Percentiles rank a stretch among this genome's conserved stretches.
Conservation (phyloP, 176 grass and related monocot genomes). For the Triticum urartu region DNA sequence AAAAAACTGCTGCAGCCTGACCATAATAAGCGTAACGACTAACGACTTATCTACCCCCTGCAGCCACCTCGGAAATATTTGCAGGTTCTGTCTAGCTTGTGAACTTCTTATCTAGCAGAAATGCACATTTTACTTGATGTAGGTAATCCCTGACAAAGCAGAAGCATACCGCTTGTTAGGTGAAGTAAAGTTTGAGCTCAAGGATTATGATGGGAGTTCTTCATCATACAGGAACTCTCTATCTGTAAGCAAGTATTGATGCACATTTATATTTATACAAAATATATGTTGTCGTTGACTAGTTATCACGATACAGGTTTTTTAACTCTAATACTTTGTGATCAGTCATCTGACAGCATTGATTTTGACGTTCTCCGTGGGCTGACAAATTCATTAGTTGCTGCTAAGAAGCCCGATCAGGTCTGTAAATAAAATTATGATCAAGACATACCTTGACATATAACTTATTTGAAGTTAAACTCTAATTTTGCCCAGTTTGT, state of each 20-base stretch:
- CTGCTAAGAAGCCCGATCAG: constrained; percentile 77
- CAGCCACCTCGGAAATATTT: not conserved
- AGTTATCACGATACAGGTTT: not conserved
- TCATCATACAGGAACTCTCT: constrained; percentile 67
- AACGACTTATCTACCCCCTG: not conserved
- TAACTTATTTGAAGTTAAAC: not conserved
- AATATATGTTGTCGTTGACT: constrained; percentile 9
- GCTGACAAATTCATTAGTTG: constrained; percentile 86
- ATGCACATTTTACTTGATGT: constrained; percentile 32
- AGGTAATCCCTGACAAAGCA: constrained; percentile 81
- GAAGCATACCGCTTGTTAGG: constrained; percentile 86
- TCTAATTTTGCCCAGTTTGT: not conserved
- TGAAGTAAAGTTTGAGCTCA: constrained; percentile 94
- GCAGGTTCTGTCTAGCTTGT: constrained; percentile 7
- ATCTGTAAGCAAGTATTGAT: constrained; percentile 51
- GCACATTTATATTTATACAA: constrained; percentile 11
- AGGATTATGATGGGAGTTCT: constrained; percentile 86
- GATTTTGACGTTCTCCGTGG: constrained; percentile 90
- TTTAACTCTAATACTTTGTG: constrained; percentile 31
- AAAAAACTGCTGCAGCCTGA: not conserved
- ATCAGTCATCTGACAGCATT: constrained; percentile 66
- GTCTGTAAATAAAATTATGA: constrained; percentile 35
- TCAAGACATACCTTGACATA: constrained; percentile 7
- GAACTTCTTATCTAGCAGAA: constrained; percentile 30
- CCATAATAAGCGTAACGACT: not conserved